Percentiles rank a stretch among this genome's conserved stretches.
These are phyloP conservation scores for Fusarium concolor DNA, from an alignment of 2,329 filamentous ascomycete genomes.

Conservation along the genomic window DNA sequence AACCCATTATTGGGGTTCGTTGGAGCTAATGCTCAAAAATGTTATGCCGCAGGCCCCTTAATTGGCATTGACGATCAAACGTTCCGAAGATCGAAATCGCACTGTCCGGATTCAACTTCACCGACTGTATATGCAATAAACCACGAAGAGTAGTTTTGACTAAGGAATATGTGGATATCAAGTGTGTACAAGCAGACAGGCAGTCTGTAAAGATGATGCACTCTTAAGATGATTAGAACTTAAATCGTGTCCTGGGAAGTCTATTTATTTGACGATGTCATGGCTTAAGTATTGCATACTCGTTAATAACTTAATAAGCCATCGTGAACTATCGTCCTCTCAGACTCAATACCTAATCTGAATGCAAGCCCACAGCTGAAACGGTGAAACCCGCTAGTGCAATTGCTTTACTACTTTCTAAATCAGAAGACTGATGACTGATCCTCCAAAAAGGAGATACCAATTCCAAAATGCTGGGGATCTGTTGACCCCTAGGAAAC, in stretches of 20 bases:
- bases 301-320: not conserved
- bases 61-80: constrained; percentile 39
- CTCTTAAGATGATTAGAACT: not conserved
- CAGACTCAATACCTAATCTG: not conserved
- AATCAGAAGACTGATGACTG: not conserved
- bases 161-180: not conserved
- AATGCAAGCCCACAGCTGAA: constrained; percentile 17
- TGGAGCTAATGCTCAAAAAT: constrained; percentile 13
- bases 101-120: constrained; percentile 27
- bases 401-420: constrained; percentile 9
- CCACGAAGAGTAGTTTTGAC: not conserved
- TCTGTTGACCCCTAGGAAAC: constrained; percentile 17
- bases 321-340: not conserved
- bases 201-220: not conserved
- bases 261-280: not conserved
- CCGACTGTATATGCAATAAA: not conserved
- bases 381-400: constrained; percentile 21
- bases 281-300: constrained; percentile 2
- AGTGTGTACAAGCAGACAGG: not conserved
- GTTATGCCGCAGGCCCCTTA: constrained; percentile 33
- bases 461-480: constrained; percentile 41
- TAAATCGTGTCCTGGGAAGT: not conserved
- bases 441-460: constrained; percentile 25
- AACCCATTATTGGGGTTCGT: not conserved
- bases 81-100: constrained; percentile 28